These are phyloP conservation scores for Pyracantha coccinea DNA, from an alignment of 331 rosid species.

Conservation along the genomic window DNA sequence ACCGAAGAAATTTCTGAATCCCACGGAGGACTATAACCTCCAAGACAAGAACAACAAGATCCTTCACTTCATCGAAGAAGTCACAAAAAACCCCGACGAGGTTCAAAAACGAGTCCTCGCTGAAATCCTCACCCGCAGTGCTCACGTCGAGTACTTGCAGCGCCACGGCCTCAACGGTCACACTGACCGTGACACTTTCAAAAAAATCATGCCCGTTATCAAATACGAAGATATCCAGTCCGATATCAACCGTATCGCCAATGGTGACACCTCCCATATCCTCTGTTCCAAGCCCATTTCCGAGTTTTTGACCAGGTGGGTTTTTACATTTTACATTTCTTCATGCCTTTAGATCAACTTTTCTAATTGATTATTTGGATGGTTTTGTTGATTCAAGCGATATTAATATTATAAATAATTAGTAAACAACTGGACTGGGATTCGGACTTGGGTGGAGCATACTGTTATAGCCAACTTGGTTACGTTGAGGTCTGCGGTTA, in stretches of 20 bases:
- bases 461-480: neutral
- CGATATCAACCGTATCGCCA: conserved; percentile 77
- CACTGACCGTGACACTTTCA: conserved; percentile 59
- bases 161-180: conserved; percentile 55
- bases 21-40: conserved; percentile 17
- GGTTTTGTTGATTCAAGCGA: neutral
- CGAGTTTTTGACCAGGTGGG: conserved; percentile 79
- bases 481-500: neutral
- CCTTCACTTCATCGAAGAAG: conserved; percentile 65
- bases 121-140: conserved; percentile 64
- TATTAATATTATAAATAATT: too few species aligned
- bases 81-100: conserved; percentile 46
- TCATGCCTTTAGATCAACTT: neutral
- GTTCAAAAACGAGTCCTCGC: conserved; percentile 41
- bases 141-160: conserved; percentile 64
- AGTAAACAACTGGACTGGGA: neutral
- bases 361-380: neutral
- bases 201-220: conserved; percentile 56
- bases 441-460: neutral
- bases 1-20: conserved; percentile 27
- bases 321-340: neutral
- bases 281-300: conserved; percentile 68
- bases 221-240: conserved; percentile 60
- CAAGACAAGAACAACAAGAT: conserved; percentile 38
- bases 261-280: conserved; percentile 75